A percentile compares a stretch with the other conserved stretches of the same genome.
These are phyloP conservation scores for Dictyostelium brefeldianum DNA, from an alignment of 78 protist species.

Conservation along the genomic window DNA sequence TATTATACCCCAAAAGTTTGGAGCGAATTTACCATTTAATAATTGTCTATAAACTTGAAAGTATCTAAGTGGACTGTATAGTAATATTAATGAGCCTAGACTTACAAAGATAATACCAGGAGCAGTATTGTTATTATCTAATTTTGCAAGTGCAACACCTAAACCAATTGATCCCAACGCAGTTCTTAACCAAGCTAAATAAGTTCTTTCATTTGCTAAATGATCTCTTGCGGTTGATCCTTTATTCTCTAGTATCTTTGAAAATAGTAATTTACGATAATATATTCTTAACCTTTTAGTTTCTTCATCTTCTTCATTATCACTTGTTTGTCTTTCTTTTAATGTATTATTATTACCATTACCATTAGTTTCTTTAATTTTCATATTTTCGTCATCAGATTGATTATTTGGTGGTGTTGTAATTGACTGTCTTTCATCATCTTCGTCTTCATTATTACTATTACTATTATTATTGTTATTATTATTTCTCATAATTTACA, in stretches of 20 bases:
- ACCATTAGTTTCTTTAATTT: slow-evolving; percentile 4
- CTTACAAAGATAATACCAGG: slow-evolving; percentile 43
- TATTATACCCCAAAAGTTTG: slow-evolving; percentile 34
- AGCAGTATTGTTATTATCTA: not conserved
- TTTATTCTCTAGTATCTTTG: slow-evolving; percentile 49
- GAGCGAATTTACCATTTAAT: slow-evolving; percentile 26
- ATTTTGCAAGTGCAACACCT: slow-evolving; percentile 52
- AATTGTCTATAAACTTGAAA: slow-evolving; percentile 37
- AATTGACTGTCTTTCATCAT: not conserved
- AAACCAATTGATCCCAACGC: slow-evolving; percentile 6
- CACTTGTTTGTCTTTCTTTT: not conserved
- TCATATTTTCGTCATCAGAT: not conserved
- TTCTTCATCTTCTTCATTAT: not conserved
- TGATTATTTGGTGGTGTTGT: too few species aligned
- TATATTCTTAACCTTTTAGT: not conserved
- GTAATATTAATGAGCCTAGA: slow-evolving; percentile 5
- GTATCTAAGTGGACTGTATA: slow-evolving; percentile 42
- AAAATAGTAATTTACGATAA: slow-evolving; percentile 14
- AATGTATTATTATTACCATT: not conserved
- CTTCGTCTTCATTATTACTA: not conserved
- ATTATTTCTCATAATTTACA: not conserved
- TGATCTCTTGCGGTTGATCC: slow-evolving; percentile 53
- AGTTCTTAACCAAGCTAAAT: slow-evolving; percentile 42
- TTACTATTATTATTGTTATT: not conserved
- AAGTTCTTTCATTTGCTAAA: slow-evolving; percentile 46